Percentiles rank a stretch among this genome's conserved stretches.
These are phyloP conservation scores for Phytophthora constricta DNA, from an alignment of 352 stramenopile species.

Conservation along the genomic window DNA sequence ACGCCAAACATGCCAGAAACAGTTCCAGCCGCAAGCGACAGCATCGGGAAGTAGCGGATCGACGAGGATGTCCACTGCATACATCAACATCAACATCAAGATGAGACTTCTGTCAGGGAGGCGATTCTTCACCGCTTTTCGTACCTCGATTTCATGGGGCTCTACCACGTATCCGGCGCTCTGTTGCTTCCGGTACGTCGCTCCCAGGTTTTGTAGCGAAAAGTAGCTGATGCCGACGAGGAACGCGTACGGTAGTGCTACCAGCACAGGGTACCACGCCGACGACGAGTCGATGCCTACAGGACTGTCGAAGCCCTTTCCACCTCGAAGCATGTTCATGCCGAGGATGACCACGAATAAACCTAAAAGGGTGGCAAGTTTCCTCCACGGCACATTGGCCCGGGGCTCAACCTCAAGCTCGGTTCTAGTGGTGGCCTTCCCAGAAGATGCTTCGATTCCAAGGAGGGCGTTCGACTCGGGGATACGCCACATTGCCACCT, in stretches of 20 bases:
- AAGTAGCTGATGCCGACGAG: conserved; percentile 82
- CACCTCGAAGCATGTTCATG: conserved; percentile 95
- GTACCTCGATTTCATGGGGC: conserved; percentile 54
- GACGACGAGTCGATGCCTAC: conserved; percentile 90
- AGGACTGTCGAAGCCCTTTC: conserved; percentile 84
- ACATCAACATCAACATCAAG: conserved; percentile 3
- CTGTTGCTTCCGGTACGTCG: conserved; percentile 59
- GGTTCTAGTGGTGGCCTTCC: conserved; percentile 24
- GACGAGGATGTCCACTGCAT: conserved; percentile 61
- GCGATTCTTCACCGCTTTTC: conserved; percentile 1
- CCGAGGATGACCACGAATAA: conserved; percentile 91
- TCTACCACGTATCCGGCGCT: conserved; percentile 55
- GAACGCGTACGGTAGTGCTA: conserved; percentile 66
- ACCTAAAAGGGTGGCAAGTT: conserved; percentile 81
- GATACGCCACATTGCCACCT: conserved; percentile 52
- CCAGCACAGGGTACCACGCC: conserved; percentile 72
- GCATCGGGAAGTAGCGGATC: conserved; percentile 86
- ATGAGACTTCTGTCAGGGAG: conserved; percentile 14
- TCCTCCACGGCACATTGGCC: conserved; percentile 65
- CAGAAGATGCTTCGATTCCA: conserved; percentile 1
- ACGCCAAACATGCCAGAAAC: conserved; percentile 96
- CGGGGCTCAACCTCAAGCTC: conserved; percentile 33
- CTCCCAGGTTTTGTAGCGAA: conserved; percentile 57
- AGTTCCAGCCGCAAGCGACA: conserved; percentile 91
- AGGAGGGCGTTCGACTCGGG: conserved; percentile 29